phyloP scores from a whole-genome alignment of 2,329 filamentous ascomycete species.

The Bipolaris gigantea region DNA sequence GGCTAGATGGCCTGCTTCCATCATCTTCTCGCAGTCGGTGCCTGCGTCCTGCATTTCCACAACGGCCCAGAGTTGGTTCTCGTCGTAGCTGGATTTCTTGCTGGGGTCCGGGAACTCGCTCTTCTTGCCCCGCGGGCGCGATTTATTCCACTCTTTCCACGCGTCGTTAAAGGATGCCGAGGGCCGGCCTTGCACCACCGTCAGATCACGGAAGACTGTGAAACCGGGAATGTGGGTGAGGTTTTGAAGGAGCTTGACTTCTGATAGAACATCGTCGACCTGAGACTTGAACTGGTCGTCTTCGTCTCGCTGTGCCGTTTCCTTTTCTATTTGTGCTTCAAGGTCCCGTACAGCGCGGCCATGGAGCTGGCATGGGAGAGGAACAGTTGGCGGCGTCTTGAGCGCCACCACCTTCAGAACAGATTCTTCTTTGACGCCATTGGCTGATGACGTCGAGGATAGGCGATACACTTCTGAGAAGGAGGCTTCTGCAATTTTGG shows the following conservation, averaged over 20 bases:
- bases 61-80: conserved; percentile 63
- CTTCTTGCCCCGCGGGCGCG: conserved; percentile 48
- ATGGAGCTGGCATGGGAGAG: conserved; percentile 39
- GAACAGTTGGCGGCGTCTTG: conserved; percentile 38
- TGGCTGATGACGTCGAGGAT: conserved; percentile 37
- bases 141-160: conserved; percentile 51
- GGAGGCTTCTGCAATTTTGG: conserved; percentile 67
- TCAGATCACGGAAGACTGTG: conserved; percentile 62
- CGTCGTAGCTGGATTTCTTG: conserved; percentile 56
- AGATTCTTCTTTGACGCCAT: conserved; percentile 45
- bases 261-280: conserved; percentile 49
- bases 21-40: conserved; percentile 53
- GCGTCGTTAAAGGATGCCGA: conserved; percentile 53
- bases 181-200: conserved; percentile 60
- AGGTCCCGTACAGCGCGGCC: conserved; percentile 51
- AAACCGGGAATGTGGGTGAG: conserved; percentile 64
- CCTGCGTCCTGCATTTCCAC: conserved; percentile 69
- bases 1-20: conserved; percentile 40
- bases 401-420: conserved; percentile 52
- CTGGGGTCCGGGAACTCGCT: conserved; percentile 60
- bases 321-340: conserved; percentile 43
- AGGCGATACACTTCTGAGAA: conserved; percentile 68
- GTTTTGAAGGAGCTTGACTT: conserved; percentile 58
- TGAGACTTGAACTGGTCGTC: conserved; percentile 47
- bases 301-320: conserved; percentile 40